These are phyloP conservation scores for Penicillium corylophilum DNA, from an alignment of 2,329 filamentous ascomycete genomes.

Conservation along the genomic window DNA sequence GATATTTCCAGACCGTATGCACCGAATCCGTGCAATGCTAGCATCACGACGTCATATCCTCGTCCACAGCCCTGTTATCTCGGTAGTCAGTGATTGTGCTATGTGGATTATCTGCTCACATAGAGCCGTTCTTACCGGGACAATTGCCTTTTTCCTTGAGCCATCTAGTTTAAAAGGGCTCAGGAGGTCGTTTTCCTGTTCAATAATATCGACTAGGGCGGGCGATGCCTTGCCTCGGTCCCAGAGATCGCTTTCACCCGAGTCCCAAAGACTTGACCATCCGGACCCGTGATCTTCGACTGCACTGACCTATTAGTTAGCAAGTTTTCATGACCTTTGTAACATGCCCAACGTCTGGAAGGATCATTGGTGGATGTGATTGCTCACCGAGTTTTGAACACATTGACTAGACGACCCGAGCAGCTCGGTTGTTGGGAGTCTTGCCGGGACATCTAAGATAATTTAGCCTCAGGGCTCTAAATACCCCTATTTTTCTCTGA, in stretches of 20 bases:
- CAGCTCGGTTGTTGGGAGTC: not conserved
- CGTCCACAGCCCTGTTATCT: constrained; percentile 31
- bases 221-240: constrained; percentile 32
- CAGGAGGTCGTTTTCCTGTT: constrained; percentile 20
- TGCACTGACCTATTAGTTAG: not conserved
- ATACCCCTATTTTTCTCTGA: not conserved
- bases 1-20: constrained; percentile 33
- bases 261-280: constrained; percentile 20
- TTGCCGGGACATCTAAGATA: not conserved
- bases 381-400: constrained; percentile 2
- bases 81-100: not conserved
- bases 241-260: constrained; percentile 29
- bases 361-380: no score
- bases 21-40: constrained; percentile 34
- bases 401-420: not conserved
- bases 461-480: not conserved
- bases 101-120: not conserved
- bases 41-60: constrained; percentile 34
- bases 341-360: no score
- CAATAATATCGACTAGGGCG: constrained; percentile 30
- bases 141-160: constrained; percentile 25
- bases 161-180: constrained; percentile 18
- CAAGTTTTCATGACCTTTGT: not conserved
- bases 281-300: constrained; percentile 4
- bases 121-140: constrained; percentile 23